Evolutionary conservation across 495 filamentous ascomycete genomes (phyloP), one percentile per base, ranked within the genome.

Genomic region (Cryomyces minteri): DNA sequence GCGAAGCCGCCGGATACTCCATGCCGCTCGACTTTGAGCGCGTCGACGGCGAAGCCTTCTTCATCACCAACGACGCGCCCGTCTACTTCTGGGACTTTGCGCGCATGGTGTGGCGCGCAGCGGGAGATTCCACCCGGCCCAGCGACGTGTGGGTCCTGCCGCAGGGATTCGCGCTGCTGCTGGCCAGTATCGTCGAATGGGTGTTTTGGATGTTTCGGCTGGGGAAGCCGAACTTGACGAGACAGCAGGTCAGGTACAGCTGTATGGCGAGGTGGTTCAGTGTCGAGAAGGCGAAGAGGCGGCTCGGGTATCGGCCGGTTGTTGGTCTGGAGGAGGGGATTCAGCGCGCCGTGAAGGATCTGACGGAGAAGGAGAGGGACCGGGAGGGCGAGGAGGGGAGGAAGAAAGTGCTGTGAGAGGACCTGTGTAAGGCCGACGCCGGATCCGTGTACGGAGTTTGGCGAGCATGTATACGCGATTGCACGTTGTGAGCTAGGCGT

Each of bases 31-130:
- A 83, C 58, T 64, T 78, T 56, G 84, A 92, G 62, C 70, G 69
- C 30, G 84, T 94, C 9, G 90, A 95, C 57, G 90, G 90, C 36
- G 87, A 96, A 61, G 81, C 82, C 25, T 98, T 96, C 73, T 74
- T 94, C 60, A 79, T 98, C 61, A 96, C 90, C 48, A 96, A 98
- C 60, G 88, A 82, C 56, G 68, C 71, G 44, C 90, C 90, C 0
- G 68, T 93, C 25, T 94, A 93, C 58, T 98, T 98, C 70, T 98
- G 88, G 88, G 92, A 98, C 58, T 81, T 88, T 54, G 72, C 77
- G 33, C 78, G 84, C 36, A 70, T 74, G 36, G 71, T 88, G 31
- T 96, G 87, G 86, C 71, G 55, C 11, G 52, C 52, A 11, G 60
- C 63, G 7, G 62, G 61, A 5, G 59, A 65, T 40, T 46, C 48